Evolutionary conservation across 331 rosid species (phyloP).

Genomic region (Quercus tomentella): DNA sequence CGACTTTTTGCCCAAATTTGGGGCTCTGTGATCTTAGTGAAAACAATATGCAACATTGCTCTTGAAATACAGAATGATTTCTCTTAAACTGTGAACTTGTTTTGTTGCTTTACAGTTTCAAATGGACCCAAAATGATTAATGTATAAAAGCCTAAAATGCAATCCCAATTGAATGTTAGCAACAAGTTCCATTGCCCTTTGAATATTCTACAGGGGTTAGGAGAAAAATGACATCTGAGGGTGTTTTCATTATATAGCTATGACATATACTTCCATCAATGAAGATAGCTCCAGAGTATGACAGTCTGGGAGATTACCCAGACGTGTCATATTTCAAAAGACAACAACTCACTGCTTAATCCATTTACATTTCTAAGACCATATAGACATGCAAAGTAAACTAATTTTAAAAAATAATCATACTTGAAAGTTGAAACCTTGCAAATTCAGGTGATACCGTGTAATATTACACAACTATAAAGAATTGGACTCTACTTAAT

Average conservation of each 20-base stretch:
- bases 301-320: background rate
- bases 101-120: background rate
- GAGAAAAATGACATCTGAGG: background rate
- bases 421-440: background rate
- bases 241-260: background rate
- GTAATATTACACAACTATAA: background rate
- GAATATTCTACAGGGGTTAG: background rate
- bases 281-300: background rate
- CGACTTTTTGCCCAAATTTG: background rate
- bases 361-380: background rate
- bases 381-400: background rate
- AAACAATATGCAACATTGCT: no score
- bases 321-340: background rate
- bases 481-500: background rate
- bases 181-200: background rate
- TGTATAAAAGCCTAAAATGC: background rate
- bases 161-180: background rate
- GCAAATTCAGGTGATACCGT: background rate
- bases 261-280: background rate
- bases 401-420: background rate
- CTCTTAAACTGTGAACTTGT: background rate
- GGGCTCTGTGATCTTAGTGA: no score
- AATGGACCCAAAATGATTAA: background rate
- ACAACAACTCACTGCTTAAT: background rate
- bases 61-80: no score